Conservation (phyloP, 2,329 filamentous ascomycete species). For the Cyphellophora europaea region DNA sequence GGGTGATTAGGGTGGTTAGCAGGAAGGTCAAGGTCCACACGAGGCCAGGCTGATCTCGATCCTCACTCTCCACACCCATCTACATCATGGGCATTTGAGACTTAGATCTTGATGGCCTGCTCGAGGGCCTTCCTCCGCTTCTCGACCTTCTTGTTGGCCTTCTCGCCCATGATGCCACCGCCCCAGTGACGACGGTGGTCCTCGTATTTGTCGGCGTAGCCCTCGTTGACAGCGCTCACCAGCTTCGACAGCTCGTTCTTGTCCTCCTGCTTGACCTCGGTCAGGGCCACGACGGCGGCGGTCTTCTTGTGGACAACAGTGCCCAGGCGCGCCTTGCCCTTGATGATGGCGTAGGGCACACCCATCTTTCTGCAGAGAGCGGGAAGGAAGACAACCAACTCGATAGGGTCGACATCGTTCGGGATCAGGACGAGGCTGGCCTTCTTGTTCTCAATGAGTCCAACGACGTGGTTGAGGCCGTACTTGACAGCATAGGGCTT, state of each 20-base stretch:
- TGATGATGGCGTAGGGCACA: constrained; percentile 96
- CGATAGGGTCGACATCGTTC: constrained; percentile 99
- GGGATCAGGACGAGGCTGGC: constrained; percentile 94
- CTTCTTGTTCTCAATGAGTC: constrained; percentile 99
- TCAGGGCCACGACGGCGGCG: constrained; percentile 87
- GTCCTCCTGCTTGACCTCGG: constrained; percentile 96
- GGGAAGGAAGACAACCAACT: constrained; percentile 97
- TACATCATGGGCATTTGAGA: too few species aligned
- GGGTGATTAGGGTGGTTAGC: too few species aligned
- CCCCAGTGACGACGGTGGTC: constrained; percentile 89
- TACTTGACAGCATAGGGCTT: constrained; percentile 99
- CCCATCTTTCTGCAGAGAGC: constrained; percentile 99
- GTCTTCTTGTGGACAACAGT: constrained; percentile 99
- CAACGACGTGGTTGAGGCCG: constrained; percentile 98
- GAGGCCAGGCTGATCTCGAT: too few species aligned
- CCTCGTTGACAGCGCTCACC: constrained; percentile 92
- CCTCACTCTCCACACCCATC: too few species aligned
- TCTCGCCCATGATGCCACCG: constrained; percentile 98
- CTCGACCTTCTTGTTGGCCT: constrained; percentile 67
- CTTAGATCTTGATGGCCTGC: constrained; percentile 94
- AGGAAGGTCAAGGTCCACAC: too few species aligned
- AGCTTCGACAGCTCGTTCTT: constrained; percentile 98
- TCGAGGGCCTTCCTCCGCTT: constrained; percentile 96
- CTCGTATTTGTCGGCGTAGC: constrained; percentile 93
- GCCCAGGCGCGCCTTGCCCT: constrained; percentile 98